phyloP scores from a whole-genome alignment of 208 protist species.

The Entamoeba nuttalli region DNA sequence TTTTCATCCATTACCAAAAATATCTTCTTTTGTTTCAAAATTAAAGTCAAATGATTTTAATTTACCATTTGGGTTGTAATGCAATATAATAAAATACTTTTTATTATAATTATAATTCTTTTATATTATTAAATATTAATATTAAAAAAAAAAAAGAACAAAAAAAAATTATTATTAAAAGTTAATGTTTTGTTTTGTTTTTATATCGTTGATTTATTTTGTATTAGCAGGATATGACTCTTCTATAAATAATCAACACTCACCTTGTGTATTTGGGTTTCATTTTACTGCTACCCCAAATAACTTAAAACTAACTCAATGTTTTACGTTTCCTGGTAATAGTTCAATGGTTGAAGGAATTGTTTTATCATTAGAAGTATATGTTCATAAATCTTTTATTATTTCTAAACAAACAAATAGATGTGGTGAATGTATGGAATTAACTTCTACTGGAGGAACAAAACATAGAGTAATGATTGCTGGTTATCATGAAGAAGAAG shows the following conservation, averaged over 20 bases:
- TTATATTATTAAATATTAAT: too few species aligned
- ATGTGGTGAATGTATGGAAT: not conserved
- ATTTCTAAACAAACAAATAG: not conserved
- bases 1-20: too few species aligned
- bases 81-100: too few species aligned
- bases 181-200: too few species aligned
- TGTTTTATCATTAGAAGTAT: not conserved
- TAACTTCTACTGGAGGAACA: not conserved
- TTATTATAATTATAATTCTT: too few species aligned
- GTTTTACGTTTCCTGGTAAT: not conserved
- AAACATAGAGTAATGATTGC: not conserved
- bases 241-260: not conserved
- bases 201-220: too few species aligned
- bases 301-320: not conserved
- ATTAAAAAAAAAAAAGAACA: too few species aligned
- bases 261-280: not conserved
- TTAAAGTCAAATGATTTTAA: too few species aligned
- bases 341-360: not conserved
- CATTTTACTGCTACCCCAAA: not conserved
- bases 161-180: too few species aligned
- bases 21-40: too few species aligned
- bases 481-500: not conserved
- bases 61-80: too few species aligned
- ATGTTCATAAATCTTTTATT: not conserved
- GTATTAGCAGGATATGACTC: too few species aligned